Evolutionary conservation across 2,329 filamentous ascomycete species (phyloP).

Genomic region (Fusarium aywerte): DNA sequence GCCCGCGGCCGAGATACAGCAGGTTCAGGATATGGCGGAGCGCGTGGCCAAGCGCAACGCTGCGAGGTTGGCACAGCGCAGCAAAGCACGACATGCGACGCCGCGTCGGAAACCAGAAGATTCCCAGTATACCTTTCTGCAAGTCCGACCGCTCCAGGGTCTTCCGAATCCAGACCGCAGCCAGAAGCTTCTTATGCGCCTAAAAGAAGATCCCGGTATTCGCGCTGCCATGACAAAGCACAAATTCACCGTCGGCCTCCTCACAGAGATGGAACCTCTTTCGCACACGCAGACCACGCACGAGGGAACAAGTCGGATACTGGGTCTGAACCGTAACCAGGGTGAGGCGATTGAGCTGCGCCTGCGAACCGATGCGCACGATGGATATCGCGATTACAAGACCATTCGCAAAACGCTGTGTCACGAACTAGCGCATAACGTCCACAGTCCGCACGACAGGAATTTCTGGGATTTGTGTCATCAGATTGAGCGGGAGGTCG

Average conservation of each 20-base stretch:
- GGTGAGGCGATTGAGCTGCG: slow-evolving; percentile 93
- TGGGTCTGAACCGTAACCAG: slow-evolving; percentile 87
- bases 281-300: slow-evolving; percentile 78
- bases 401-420: slow-evolving; percentile 92
- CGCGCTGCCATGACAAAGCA: slow-evolving; percentile 84
- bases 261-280: slow-evolving; percentile 96
- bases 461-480: slow-evolving; percentile 91
- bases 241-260: slow-evolving; percentile 82
- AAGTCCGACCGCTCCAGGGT: slow-evolving; percentile 78
- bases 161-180: slow-evolving; percentile 81
- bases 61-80: slow-evolving; percentile 50
- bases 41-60: slow-evolving; percentile 61
- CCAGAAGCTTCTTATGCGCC: slow-evolving; percentile 75
- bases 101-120: slow-evolving; percentile 58
- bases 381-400: slow-evolving; percentile 93
- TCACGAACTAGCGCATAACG: slow-evolving; percentile 95
- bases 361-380: slow-evolving; percentile 90
- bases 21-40: slow-evolving; percentile 62
- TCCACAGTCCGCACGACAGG: slow-evolving; percentile 83
- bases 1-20: slow-evolving; percentile 67
- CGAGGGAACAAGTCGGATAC: slow-evolving; percentile 76
- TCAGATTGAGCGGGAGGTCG: slow-evolving; percentile 88
- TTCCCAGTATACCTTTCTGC: slow-evolving; percentile 81
- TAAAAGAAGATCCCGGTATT: slow-evolving; percentile 87
- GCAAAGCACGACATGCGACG: slow-evolving; percentile 40